Evolutionary conservation across 2,329 filamentous ascomycete species (phyloP), one percentile per base, ranked within the genome.

Genomic region (Cercospora sojina): DNA sequence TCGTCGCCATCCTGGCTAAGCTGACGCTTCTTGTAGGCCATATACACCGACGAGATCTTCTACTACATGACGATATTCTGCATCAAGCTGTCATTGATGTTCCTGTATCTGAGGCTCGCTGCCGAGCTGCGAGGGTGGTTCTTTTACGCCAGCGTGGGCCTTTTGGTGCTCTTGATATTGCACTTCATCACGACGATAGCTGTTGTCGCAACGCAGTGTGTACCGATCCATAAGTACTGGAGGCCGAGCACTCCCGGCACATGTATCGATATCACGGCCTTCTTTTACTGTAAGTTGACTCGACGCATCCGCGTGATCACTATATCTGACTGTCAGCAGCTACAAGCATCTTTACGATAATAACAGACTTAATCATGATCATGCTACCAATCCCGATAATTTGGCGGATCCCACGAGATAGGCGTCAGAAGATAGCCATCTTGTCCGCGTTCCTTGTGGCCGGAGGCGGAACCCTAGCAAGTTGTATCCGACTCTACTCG

Each of bases 41-140:
- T 75, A 47, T 72, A 74, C 49, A 67, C 67, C 5, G 67, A 72
- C 72, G 71, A 76, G 69, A 66, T 76, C 20, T 79, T 79, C 69
- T 81, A 81, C 70, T 79, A 79, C 66, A 64, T 72, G 51, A 78
- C 77, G 62, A 79, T 80, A 63, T 79, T 78, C 75, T 76, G 74
- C 55, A 74, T 80, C 66, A 80, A 80, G 70, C 73, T 80, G 49
- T 78, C 78, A 0, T 73, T 80, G 7, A 74, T 80, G 7, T 70
- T 79, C 64, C 76, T 81, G 71, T 81, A 81, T 67, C 69, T 76
- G 29, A 77, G 78, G 32, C 74, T 80, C n/a, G 72, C 71, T 35
- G 77, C 57, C 20, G 67, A 70, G n/a, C 49, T 72, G 20, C 62
- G 70, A 38, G 67, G 68, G 31, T 67, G 67, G 47, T 66, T 72